Base-by-base conservation (phyloP, 2,329 filamentous ascomycete species). In the Neonectria neomacrospora region DNA sequence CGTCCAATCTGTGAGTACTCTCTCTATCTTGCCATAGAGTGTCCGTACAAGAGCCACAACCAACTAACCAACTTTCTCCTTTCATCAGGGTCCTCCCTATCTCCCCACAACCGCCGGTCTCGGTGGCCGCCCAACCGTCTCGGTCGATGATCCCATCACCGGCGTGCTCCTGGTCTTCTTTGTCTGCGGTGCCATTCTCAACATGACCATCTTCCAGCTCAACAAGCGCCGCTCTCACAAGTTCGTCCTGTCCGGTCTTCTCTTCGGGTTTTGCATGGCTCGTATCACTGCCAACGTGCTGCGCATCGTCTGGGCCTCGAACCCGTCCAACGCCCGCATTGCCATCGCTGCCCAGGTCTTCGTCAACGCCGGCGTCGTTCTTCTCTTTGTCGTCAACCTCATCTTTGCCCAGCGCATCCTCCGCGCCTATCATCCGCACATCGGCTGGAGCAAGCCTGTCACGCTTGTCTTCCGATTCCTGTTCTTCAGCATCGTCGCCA, bases 381-480 rank as follows among this genome's bases (percentile, higher is more conserved):
- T 96, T 8, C 80, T 96, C 26, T 95, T 92, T 77, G 79, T 95
- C 71, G 81, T 93, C 77, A 96, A 97, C 79, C 79, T 96, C 44
- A 80, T 96, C 72, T 92, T 94, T 74, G 80, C 90, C 0, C 91
- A 93, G 77, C 88, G 93, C 48, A 83, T 97, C 26, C 77, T 96
- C 18, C 86, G 93, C 57, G 90, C 91, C 5, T 86, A 88, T 48
- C 91, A 94, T 72, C 92, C 92, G 0, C 74, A 76, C 2, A 75
- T 93, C 32, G 93, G 92, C 61, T 95, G 92, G 92, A 83, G 86
- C 65, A 81, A 78, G 23, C 70, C 78, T 2, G 81, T 87, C 23
- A 82, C 81, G 2, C 67, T 81, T 20, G 59, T 77, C 26, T 90
- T 94, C 76, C 85, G 83, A 64, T 73, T 82, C 28, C 75, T 93